A percentile compares a stretch with the other conserved stretches of the same genome.
Conservation (phyloP, 805 yeast species). For the Komagataella kurtzmanii region DNA sequence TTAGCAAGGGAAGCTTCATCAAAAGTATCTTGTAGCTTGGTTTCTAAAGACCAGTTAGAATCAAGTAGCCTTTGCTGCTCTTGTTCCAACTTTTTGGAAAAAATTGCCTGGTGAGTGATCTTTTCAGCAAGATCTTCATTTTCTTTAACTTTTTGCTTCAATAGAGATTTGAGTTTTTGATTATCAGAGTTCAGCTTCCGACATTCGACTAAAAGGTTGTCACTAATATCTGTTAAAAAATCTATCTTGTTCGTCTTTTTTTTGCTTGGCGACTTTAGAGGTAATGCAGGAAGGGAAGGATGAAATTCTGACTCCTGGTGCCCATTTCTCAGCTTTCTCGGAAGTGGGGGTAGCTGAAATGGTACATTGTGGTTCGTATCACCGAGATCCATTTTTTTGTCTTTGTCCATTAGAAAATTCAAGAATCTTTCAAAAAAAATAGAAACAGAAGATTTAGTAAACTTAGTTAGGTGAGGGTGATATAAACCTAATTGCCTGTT, state of each 20-base stretch:
- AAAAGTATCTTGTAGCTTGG: constrained; percentile 22
- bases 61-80: constrained; percentile 41
- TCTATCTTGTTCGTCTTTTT: constrained; percentile 28
- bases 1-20: not conserved
- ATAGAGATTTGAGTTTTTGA: constrained; percentile 26
- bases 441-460: not conserved
- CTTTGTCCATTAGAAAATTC: not conserved
- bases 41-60: constrained; percentile 52
- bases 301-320: not conserved
- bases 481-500: not conserved
- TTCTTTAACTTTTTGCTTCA: constrained; percentile 30
- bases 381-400: not conserved
- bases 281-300: not conserved
- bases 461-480: not conserved
- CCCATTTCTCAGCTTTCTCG: not conserved
- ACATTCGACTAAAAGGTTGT: constrained; percentile 56
- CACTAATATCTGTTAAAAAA: constrained; percentile 64
- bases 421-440: not conserved
- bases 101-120: constrained; percentile 19
- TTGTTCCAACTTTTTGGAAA: constrained; percentile 18
- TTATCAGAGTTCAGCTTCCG: constrained; percentile 58
- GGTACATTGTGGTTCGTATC: not conserved
- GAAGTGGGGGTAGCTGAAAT: not conserved
- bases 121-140: constrained; percentile 22
- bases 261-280: not conserved